These are phyloP conservation scores for Clarkia xantiana DNA, from an alignment of 345 rosid species.

Conservation along the genomic window DNA sequence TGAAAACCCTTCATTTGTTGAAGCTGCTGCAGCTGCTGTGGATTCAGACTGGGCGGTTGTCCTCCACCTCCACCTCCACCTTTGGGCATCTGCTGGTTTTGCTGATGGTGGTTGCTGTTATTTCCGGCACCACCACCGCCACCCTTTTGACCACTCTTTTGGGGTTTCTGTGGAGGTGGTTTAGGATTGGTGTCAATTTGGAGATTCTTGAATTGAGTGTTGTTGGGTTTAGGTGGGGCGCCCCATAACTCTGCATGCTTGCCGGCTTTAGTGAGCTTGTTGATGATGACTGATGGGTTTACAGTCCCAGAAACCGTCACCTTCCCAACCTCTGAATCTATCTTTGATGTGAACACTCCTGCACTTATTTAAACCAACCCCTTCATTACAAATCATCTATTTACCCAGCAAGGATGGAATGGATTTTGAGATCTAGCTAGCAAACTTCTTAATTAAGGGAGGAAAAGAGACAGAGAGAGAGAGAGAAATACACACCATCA, in stretches of 20 bases:
- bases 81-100: too few species aligned
- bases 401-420: too few species aligned
- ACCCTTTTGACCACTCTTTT: conserved; percentile 23
- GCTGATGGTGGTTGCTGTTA: conserved; percentile 26
- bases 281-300: conserved; percentile 52
- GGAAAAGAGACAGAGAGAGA: too few species aligned
- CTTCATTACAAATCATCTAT: background rate
- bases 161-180: too few species aligned
- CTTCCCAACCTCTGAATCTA: conserved; percentile 78
- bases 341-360: conserved; percentile 66
- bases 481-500: conserved; percentile 38
- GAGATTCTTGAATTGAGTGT: too few species aligned
- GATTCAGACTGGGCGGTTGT: conserved; percentile 11
- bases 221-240: conserved; percentile 33
- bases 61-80: too few species aligned
- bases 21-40: conserved; percentile 46
- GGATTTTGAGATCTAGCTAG: too few species aligned
- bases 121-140: conserved; percentile 13
- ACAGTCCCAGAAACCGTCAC: conserved; percentile 73
- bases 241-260: conserved; percentile 92
- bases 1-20: conserved; percentile 53
- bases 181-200: too few species aligned
- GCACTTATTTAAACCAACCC: background rate
- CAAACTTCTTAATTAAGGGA: too few species aligned
- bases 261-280: conserved; percentile 81